Percentiles rank a stretch among this genome's conserved stretches.
These are phyloP conservation scores for Aphanomyces euteiches DNA, from an alignment of 352 stramenopile species.

Conservation along the genomic window DNA sequence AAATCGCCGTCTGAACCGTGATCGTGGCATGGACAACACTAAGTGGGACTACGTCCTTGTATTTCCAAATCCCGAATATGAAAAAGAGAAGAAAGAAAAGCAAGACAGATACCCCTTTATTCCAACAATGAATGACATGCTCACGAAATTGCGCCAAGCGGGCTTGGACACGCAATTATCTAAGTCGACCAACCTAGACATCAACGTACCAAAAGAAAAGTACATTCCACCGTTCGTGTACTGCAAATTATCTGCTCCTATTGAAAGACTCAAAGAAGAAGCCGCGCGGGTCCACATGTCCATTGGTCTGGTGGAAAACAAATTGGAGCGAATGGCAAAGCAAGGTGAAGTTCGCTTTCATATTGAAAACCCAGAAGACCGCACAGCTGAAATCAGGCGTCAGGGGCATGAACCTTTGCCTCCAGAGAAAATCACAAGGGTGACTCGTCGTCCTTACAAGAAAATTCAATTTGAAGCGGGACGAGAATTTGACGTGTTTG, in stretches of 20 bases:
- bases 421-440: conserved; percentile 4
- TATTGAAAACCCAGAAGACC: conserved; percentile 29
- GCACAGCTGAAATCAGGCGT: conserved; percentile 22
- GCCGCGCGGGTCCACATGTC: conserved; percentile 43
- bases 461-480: conserved; percentile 23
- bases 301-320: conserved; percentile 27
- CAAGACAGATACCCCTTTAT: conserved; percentile 5
- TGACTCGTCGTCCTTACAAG: conserved; percentile 21
- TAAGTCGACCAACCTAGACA: conserved; percentile 42
- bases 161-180: conserved; percentile 74
- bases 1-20: background rate
- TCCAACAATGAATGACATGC: conserved; percentile 53
- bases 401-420: conserved; percentile 25
- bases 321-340: conserved; percentile 30
- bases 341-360: conserved; percentile 31
- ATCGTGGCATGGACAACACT: conserved; percentile 20
- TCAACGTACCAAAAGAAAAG: conserved; percentile 37
- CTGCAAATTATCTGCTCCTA: conserved; percentile 74
- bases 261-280: conserved; percentile 64
- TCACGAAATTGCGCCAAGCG: conserved; percentile 56
- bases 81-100: conserved; percentile 38
- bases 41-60: conserved; percentile 83
- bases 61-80: conserved; percentile 73
- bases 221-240: conserved; percentile 51
- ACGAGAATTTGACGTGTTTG: conserved; percentile 25